Conservation (phyloP, 2,329 filamentous ascomycete genomes). For the Phialocephala subalpina region DNA sequence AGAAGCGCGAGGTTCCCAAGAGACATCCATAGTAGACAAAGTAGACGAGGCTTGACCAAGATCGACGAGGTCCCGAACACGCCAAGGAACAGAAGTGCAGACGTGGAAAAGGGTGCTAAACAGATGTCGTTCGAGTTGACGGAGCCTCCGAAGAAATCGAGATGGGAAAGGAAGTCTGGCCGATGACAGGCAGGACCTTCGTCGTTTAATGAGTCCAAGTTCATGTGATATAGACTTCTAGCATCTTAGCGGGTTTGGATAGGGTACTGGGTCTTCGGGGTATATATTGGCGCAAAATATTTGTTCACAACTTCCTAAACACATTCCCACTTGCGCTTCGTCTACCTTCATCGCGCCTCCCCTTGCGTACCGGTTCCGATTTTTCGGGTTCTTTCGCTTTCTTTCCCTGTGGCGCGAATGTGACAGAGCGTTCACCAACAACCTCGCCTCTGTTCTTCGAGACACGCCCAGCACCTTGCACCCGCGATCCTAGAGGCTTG, state of each 20-base stretch:
- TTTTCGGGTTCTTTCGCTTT: slow-evolving; percentile 52
- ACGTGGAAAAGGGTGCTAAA: slow-evolving; percentile 64
- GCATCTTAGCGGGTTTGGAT: slow-evolving; percentile 13
- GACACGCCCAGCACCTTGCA: slow-evolving; percentile 57
- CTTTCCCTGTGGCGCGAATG: slow-evolving; percentile 73
- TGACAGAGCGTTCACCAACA: slow-evolving; percentile 72
- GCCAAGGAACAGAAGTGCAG: slow-evolving; percentile 59
- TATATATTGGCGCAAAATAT: slow-evolving; percentile 12
- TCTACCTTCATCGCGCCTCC: slow-evolving; percentile 52
- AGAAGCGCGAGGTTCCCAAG: slow-evolving; percentile 66
- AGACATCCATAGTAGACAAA: slow-evolving; percentile 57
- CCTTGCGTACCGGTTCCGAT: slow-evolving; percentile 33
- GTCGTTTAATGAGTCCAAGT: slow-evolving; percentile 20
- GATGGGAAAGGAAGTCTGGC: slow-evolving; percentile 40
- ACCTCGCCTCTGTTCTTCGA: slow-evolving; percentile 57
- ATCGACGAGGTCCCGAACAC: slow-evolving; percentile 68
- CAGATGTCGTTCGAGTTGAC: slow-evolving; percentile 42
- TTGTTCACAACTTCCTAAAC: slow-evolving; percentile 56
- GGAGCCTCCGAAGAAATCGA: slow-evolving; percentile 42
- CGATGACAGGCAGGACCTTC: slow-evolving; percentile 32
- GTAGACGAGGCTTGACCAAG: slow-evolving; percentile 50
- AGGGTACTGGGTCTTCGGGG: slow-evolving; percentile 15
- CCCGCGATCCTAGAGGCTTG: slow-evolving; percentile 63
- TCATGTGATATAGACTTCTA: slow-evolving; percentile 19
- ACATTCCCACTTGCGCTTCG: slow-evolving; percentile 80